These are phyloP conservation scores for Asterophora parasitica DNA, from an alignment of 768 basidiomycete species.

Conservation along the genomic window DNA sequence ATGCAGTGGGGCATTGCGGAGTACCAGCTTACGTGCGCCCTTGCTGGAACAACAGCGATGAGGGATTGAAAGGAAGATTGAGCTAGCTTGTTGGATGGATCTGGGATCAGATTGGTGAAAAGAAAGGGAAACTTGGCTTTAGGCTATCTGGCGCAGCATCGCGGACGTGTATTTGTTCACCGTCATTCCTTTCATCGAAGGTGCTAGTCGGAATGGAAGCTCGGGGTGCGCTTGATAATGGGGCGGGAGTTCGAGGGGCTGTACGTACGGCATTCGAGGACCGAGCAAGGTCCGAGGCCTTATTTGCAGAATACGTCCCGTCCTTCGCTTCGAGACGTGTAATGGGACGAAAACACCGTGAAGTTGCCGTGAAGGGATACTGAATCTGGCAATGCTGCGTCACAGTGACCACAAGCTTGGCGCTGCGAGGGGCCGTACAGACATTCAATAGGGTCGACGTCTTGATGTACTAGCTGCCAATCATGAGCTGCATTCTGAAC, in stretches of 20 bases:
- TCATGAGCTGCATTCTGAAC: slow-evolving; percentile 12
- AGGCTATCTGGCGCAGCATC: slow-evolving; percentile 12
- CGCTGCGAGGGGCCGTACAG: neutral
- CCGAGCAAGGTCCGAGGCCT: slow-evolving; percentile 14
- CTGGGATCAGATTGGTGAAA: neutral
- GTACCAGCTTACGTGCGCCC: neutral
- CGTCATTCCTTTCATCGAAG: neutral
- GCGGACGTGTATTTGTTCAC: slow-evolving; percentile 5
- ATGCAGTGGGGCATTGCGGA: neutral
- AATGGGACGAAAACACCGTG: slow-evolving; percentile 2
- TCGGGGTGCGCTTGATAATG: slow-evolving; percentile 2
- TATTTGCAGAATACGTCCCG: neutral
- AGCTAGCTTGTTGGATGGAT: slow-evolving; percentile 7
- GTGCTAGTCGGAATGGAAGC: slow-evolving; percentile 4
- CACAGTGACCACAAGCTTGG: slow-evolving; percentile 2
- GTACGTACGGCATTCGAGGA: slow-evolving; percentile 1
- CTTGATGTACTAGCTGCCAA: slow-evolving; percentile 2
- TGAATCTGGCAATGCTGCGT: slow-evolving; percentile 2
- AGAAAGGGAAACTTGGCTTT: slow-evolving; percentile 2
- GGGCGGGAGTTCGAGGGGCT: slow-evolving; percentile 1
- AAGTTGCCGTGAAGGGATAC: slow-evolving; percentile 2
- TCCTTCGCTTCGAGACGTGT: slow-evolving; percentile 5
- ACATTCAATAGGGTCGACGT: neutral
- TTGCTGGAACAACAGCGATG: neutral
- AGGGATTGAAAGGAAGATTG: slow-evolving; percentile 4